These are phyloP conservation scores for Macrocystidia cucumis DNA, from an alignment of 1,284 basidiomycete species.

Conservation along the genomic window DNA sequence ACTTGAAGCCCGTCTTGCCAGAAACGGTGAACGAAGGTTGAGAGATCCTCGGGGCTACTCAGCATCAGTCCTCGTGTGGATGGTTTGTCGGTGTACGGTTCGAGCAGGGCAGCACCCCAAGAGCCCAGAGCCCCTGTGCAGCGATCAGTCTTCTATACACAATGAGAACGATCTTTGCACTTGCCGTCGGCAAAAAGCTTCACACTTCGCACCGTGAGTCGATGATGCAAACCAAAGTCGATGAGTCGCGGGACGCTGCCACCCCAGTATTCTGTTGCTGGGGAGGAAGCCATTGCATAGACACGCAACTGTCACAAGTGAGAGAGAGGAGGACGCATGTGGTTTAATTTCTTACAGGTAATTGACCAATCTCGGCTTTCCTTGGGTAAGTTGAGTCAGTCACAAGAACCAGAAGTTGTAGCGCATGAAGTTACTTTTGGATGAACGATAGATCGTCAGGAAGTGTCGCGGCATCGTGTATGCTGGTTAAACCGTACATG, in stretches of 20 bases:
- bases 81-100: slow-evolving; percentile 80
- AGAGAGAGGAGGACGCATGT: slow-evolving; percentile 1
- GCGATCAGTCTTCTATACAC: background rate
- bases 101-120: slow-evolving; percentile 83
- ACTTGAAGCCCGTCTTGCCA: slow-evolving; percentile 67
- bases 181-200: slow-evolving; percentile 80
- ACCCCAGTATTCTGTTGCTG: slow-evolving; percentile 61
- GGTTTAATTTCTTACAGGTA: slow-evolving; percentile 46
- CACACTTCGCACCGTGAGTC: slow-evolving; percentile 67
- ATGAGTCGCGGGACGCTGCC: slow-evolving; percentile 51
- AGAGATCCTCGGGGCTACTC: slow-evolving; percentile 43
- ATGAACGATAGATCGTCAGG: slow-evolving; percentile 58
- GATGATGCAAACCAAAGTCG: slow-evolving; percentile 53
- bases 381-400: slow-evolving; percentile 22
- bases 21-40: slow-evolving; percentile 50
- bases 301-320: slow-evolving; percentile 47
- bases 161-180: background rate
- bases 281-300: slow-evolving; percentile 67
- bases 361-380: slow-evolving; percentile 48
- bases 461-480: slow-evolving; percentile 72
- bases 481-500: slow-evolving; percentile 68
- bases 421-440: slow-evolving; percentile 36
- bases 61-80: slow-evolving; percentile 66
- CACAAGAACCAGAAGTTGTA: slow-evolving; percentile 2
- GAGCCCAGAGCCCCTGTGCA: slow-evolving; percentile 76